Percentiles rank a stretch among this genome's conserved stretches.
Evolutionary conservation across 2,329 filamentous ascomycete species (phyloP).

Genomic region (Raffaelea ambrosiae): DNA sequence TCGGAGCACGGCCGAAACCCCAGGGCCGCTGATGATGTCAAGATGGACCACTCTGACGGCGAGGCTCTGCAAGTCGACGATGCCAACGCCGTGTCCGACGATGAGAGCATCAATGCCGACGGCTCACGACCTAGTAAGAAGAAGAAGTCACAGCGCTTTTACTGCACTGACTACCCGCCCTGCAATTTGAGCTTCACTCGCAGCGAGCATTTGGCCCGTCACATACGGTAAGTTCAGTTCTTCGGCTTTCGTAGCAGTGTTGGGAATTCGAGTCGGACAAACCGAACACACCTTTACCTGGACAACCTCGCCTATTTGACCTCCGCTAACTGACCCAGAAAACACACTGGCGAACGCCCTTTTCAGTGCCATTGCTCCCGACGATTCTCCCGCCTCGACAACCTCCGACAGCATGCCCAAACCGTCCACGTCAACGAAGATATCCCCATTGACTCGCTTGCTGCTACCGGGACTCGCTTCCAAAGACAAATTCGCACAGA

Average conservation of each 20-base stretch:
- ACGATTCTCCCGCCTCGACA: conserved; percentile 88
- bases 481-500: conserved; percentile 89
- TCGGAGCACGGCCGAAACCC: conserved; percentile 55
- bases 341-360: conserved; percentile 94
- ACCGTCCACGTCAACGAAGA: conserved; percentile 97
- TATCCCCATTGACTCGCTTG: conserved; percentile 87
- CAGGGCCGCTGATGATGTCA: conserved; percentile 59
- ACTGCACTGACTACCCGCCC: conserved; percentile 89
- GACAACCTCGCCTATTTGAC: too few species aligned
- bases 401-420: conserved; percentile 91
- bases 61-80: conserved; percentile 44
- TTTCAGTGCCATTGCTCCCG: conserved; percentile 95
- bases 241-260: too few species aligned
- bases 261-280: too few species aligned
- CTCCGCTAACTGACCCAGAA: conserved; percentile 47
- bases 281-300: too few species aligned
- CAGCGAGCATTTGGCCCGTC: conserved; percentile 88
- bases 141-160: conserved; percentile 94
- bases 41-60: conserved; percentile 68
- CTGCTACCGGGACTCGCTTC: conserved; percentile 84
- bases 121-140: conserved; percentile 73
- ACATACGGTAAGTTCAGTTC: conserved; percentile 82
- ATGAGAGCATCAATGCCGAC: conserved; percentile 55
- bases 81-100: conserved; percentile 50
- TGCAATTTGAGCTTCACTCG: conserved; percentile 92